A percentile compares a stretch with the other conserved stretches of the same genome.
phyloP scores from a whole-genome alignment of 768 basidiomycete genomes.

The Dentipellis sp. region DNA sequence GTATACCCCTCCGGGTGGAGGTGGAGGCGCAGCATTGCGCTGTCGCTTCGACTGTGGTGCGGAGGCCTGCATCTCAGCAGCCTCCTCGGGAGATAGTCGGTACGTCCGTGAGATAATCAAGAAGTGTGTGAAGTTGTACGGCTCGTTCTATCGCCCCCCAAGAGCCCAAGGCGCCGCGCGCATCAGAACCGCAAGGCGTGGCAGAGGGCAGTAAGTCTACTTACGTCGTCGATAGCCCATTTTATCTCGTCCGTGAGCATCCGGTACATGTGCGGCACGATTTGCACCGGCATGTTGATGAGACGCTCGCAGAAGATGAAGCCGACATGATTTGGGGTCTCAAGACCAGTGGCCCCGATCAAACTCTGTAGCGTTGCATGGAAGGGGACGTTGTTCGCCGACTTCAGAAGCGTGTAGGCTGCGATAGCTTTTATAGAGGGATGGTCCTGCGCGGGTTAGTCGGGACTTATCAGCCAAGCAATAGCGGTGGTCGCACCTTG shows the following conservation, averaged over 20 bases:
- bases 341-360: constrained; percentile 26
- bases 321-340: constrained; percentile 53
- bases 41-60: constrained; percentile 32
- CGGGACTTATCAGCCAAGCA: neutral
- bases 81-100: constrained; percentile 62
- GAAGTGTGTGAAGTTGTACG: constrained; percentile 65
- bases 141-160: constrained; percentile 33
- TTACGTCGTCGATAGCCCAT: constrained; percentile 56
- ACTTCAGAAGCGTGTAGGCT: constrained; percentile 60
- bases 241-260: constrained; percentile 84
- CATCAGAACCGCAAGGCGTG: neutral
- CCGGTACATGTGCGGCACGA: constrained; percentile 84
- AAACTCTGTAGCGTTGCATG: constrained; percentile 45
- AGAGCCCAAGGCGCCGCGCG: neutral
- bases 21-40: constrained; percentile 21
- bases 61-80: constrained; percentile 35
- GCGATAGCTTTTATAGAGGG: constrained; percentile 61
- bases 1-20: constrained; percentile 43
- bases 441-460: constrained; percentile 41
- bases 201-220: constrained; percentile 16
- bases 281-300: constrained; percentile 93
- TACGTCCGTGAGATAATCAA: constrained; percentile 76
- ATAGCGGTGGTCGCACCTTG: constrained; percentile 31
- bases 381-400: constrained; percentile 37
- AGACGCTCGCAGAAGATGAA: constrained; percentile 82